Base-by-base conservation (phyloP, 192 early-diverging fungal genomes). In the Chytriomyces hyalinus region DNA sequence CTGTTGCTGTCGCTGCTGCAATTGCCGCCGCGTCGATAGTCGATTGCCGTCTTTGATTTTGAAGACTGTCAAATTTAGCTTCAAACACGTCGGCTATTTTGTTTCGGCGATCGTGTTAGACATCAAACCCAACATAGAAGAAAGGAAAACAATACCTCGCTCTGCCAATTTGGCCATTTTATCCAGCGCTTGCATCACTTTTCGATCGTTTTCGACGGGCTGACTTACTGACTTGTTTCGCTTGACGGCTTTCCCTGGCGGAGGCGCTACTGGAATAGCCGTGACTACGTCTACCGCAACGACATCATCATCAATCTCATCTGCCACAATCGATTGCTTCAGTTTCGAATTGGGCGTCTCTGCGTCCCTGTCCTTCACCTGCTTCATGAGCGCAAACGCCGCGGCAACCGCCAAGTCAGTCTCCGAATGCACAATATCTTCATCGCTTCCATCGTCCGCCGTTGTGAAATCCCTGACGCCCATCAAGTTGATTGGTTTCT, bases 371-470 rank as follows among this genome's bases (percentile, higher is more conserved):
- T 36, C 57, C n/a, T 63, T 73, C 11, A 75, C 73, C 49, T 65
- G 43, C 7, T 75, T 75, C 73, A 75, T 75, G 3, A 75, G 49
- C 24, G 22, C 64, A 49, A 75, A 66, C 10, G 73, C 73, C 15
- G 61, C 63, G 7, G 43, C 62, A 26, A 75, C 61, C 24, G 73
- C 73, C 17, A 75, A 22, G 66, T 75, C 73, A 13, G 26, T 64
- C 45, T 45, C 26, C 22, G 26, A n/a, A 20, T 46, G 15, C 15
- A 17, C 17, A 15, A 47, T 11, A 17, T 62, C 71, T 15, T 75
- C 62, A 15, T 75, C 62, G 1, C n/a, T 24, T 26, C 20, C 28
- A 49, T 66, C 46, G 28, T 13, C 6, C n/a, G 9, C 11, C 17
- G 17, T 26, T 22, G 11, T 36, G 28, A 65, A 65, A 15, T n/a